Base-by-base conservation (phyloP, 768 basidiomycete genomes). In the Boletus huronensis region DNA sequence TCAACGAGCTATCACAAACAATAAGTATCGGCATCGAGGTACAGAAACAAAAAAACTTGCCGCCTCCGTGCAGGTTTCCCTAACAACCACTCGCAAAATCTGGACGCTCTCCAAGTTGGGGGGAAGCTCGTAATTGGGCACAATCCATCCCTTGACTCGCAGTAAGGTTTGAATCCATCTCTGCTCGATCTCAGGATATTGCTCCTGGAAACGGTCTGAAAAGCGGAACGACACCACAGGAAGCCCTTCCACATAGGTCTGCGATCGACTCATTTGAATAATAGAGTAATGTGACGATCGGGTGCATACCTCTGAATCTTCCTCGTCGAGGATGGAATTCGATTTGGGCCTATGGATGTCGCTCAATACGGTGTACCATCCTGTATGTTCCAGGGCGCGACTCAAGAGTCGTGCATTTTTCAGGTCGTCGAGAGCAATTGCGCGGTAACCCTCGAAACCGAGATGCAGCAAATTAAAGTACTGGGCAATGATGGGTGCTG, bases 351-450 rank as follows among this genome's bases (percentile, higher is more conserved):
- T 70, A 62, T 87, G 85, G 31, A 85, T 78, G 54, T 84, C 80
- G 41, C 78, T 81, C 39, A 82, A 54, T 9, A 82, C 82, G 10
- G 69, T 71, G 60, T 74, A 82, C 62, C 75, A 81, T 16, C 81
- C 78, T 25, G 76, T 79, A 41, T 64, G 74, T 65, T 87, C 85
- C 19, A 87, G 72, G 5, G 85, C 84, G 35, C 83, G 77, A 31
- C 82, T 82, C 53, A 87, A 64, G n/a, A 84, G 69, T n/a, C 85
- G 76, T 2, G 85, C 85, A 56, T 87, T 87, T 68, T 76, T 76
- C 45, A 83, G 61, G 59, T 82, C 79, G 46, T 70, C 69, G 3
- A 79, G 66, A 19, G 79, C 76, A 51, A 82, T 70, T 5, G 68
- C 61, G 25, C 79, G 73, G 64, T 77, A 82, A 17, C 80, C 82